Conservation (phyloP, 495 filamentous ascomycete species). For the Tricharina praecox region DNA sequence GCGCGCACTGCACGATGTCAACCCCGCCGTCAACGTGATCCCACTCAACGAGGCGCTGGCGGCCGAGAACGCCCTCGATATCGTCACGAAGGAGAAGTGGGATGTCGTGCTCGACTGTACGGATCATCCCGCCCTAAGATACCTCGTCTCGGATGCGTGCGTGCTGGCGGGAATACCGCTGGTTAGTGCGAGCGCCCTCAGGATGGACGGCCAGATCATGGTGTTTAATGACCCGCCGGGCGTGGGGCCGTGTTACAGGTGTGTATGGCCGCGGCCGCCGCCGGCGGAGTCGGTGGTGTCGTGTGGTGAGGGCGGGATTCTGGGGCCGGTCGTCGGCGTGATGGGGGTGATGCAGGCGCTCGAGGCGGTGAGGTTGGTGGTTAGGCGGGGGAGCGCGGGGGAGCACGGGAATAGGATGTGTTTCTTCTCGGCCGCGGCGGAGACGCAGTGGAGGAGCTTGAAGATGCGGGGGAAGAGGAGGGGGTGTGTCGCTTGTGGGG, state of each 20-base stretch:
- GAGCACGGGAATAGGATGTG: slow-evolving; percentile 27
- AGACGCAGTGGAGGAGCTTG: slow-evolving; percentile 50
- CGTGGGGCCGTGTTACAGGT: slow-evolving; percentile 72
- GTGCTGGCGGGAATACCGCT: slow-evolving; percentile 63
- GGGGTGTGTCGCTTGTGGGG: slow-evolving; percentile 54
- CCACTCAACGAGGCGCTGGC: slow-evolving; percentile 29
- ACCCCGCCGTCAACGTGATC: slow-evolving; percentile 12
- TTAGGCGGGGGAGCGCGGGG: slow-evolving; percentile 10
- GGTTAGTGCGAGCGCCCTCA: slow-evolving; percentile 72
- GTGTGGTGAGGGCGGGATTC: slow-evolving; percentile 80
- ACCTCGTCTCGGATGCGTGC: slow-evolving; percentile 79
- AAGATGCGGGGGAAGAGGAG: slow-evolving; percentile 47
- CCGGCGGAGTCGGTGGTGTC: slow-evolving; percentile 57
- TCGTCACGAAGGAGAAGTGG: slow-evolving; percentile 36
- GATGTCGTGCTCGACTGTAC: slow-evolving; percentile 77
- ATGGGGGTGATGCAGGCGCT: slow-evolving; percentile 89
- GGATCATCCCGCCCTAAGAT: slow-evolving; percentile 77
- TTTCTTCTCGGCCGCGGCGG: slow-evolving; percentile 28
- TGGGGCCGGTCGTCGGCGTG: slow-evolving; percentile 81
- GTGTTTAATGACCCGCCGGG: slow-evolving; percentile 50
- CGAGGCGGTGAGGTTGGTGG: slow-evolving; percentile 72
- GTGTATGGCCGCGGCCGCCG: slow-evolving; percentile 76
- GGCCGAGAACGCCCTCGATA: slow-evolving; percentile 27
- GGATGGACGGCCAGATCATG: slow-evolving; percentile 77
- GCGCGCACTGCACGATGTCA: slow-evolving; percentile 37